A percentile compares a stretch with the other conserved stretches of the same genome.
phyloP scores from a whole-genome alignment of 2,329 filamentous ascomycete genomes.

The Stylonectria norvegica region DNA sequence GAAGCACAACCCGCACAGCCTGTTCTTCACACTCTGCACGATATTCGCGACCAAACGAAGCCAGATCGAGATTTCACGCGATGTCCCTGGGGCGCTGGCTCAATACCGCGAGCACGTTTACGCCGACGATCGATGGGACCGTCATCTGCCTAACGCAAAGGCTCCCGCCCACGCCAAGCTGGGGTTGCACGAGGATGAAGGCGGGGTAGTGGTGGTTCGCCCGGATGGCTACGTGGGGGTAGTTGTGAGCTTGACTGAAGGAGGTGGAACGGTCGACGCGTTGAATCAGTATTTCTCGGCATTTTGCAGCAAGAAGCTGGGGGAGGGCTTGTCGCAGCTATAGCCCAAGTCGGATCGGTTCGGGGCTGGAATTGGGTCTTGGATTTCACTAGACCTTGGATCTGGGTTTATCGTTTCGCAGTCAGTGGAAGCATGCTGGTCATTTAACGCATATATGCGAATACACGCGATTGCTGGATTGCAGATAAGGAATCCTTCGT shows the following conservation, averaged over 20 bases:
- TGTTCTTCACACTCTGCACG: conserved; percentile 75
- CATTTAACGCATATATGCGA: no score
- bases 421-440: no score
- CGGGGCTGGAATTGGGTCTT: no score
- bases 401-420: no score
- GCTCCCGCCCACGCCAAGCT: conserved; percentile 84
- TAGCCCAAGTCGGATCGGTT: conserved; percentile 16
- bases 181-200: conserved; percentile 69
- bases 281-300: conserved; percentile 78
- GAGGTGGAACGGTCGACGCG: conserved; percentile 73
- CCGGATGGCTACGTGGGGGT: conserved; percentile 86
- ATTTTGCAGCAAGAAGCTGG: conserved; percentile 63
- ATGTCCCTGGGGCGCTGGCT: conserved; percentile 67
- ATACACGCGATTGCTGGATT: no score
- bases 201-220: conserved; percentile 77
- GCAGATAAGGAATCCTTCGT: no score
- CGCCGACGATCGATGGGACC: conserved; percentile 77
- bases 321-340: conserved; percentile 29
- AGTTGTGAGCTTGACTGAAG: conserved; percentile 70
- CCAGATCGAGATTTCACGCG: conserved; percentile 67
- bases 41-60: conserved; percentile 67
- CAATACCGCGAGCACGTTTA: conserved; percentile 82
- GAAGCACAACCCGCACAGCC: conserved; percentile 77
- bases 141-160: conserved; percentile 63
- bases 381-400: no score